These are phyloP conservation scores for Fagopyrum tataricum DNA, from an alignment of 148 eudicot species.

Conservation along the genomic window DNA sequence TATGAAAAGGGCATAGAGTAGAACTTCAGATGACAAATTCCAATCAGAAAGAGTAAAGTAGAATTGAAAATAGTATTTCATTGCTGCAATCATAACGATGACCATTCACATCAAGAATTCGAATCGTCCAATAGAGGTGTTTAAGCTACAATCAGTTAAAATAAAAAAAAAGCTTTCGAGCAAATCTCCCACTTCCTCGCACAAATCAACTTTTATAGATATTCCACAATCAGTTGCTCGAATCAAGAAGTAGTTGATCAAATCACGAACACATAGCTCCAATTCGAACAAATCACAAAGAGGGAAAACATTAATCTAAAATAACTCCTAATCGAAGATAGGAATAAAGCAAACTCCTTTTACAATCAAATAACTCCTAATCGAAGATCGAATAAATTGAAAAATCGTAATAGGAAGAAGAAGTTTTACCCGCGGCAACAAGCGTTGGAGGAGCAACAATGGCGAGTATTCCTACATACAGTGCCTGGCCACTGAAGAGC, in stretches of 20 bases:
- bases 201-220: background rate
- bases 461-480: slow-evolving; percentile 39
- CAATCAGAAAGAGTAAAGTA: background rate
- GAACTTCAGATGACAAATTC: background rate
- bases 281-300: background rate
- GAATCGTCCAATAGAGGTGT: background rate
- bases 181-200: background rate
- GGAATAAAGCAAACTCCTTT: slow-evolving; percentile 1
- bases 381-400: background rate
- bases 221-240: background rate
- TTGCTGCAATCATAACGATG: background rate
- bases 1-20: background rate
- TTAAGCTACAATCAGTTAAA: background rate
- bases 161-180: background rate
- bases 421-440: slow-evolving; percentile 60
- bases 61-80: background rate
- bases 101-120: background rate
- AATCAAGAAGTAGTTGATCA: background rate
- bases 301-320: background rate
- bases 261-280: background rate
- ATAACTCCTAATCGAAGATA: background rate
- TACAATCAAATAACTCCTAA: background rate
- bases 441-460: slow-evolving; percentile 65
- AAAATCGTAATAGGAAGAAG: too few species aligned
- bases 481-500: slow-evolving; percentile 93